A percentile compares a stretch with the other conserved stretches of the same genome.
phyloP scores from a whole-genome alignment of 805 yeast species.

The Aciculoconidium aculeatum region DNA sequence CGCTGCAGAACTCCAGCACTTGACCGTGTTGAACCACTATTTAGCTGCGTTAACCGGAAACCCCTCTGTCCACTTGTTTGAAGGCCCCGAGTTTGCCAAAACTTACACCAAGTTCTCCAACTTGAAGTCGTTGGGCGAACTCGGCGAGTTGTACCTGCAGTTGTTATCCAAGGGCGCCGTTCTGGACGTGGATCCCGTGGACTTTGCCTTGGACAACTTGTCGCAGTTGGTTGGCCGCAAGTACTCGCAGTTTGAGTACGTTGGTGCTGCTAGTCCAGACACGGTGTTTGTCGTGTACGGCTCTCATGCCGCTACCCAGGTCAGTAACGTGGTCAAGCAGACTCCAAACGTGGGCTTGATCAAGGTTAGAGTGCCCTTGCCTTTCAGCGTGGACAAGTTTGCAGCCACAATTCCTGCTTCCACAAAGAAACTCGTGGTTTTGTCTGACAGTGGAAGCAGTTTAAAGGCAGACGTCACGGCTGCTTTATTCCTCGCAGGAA shows the following conservation, averaged over 20 bases:
- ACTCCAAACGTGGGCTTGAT: constrained; percentile 55
- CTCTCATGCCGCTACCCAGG: constrained; percentile 54
- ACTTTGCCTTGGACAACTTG: constrained; percentile 43
- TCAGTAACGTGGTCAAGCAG: constrained; percentile 35
- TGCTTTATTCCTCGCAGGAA: constrained; percentile 51
- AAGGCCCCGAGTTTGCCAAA: constrained; percentile 64
- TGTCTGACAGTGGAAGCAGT: constrained; percentile 35
- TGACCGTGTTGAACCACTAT: constrained; percentile 58
- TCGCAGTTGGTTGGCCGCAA: constrained; percentile 50
- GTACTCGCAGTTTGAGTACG: constrained; percentile 62
- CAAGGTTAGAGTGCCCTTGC: constrained; percentile 71
- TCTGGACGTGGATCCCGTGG: constrained; percentile 30
- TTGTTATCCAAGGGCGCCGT: constrained; percentile 24
- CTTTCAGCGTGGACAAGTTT: constrained; percentile 65
- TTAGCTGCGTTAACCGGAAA: constrained; percentile 44
- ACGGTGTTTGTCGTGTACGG: constrained; percentile 84
- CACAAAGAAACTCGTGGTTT: constrained; percentile 56
- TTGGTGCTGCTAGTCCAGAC: constrained; percentile 56
- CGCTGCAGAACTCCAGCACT: constrained; percentile 57
- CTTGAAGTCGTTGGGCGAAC: constrained; percentile 37
- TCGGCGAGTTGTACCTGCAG: constrained; percentile 33
- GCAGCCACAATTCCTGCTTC: constrained; percentile 51
- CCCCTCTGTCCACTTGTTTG: constrained; percentile 71
- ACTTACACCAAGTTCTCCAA: constrained; percentile 43
- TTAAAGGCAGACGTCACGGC: constrained; percentile 72